Conservation (phyloP, 306 rosid species). For the Lathyrus tuberosus region DNA sequence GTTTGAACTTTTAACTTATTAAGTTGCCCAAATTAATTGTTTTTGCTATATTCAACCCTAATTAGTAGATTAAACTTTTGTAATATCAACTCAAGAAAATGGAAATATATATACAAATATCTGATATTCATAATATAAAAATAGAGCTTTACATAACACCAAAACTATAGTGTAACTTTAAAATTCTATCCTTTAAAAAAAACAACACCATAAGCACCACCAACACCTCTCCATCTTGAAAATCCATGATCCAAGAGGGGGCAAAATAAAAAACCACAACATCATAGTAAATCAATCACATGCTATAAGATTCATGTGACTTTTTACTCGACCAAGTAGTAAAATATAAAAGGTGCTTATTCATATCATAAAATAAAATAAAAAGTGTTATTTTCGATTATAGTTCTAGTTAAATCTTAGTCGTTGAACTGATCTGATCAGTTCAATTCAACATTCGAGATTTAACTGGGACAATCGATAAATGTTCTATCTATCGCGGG, state of each 20-base stretch:
- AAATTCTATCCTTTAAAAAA: not conserved
- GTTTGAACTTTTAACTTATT: no score
- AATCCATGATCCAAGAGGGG: slow-evolving; percentile 10
- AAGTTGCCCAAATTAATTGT: no score
- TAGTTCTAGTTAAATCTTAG: not conserved
- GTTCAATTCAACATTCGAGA: not conserved
- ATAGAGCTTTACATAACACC: not conserved
- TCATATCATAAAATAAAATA: not conserved
- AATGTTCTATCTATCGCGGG: not conserved
- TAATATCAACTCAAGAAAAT: not conserved
- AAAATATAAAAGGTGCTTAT: slow-evolving; percentile 2
- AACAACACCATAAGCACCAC: not conserved
- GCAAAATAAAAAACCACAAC: not conserved
- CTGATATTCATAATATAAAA: not conserved
- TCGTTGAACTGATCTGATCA: not conserved
- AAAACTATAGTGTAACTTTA: not conserved
- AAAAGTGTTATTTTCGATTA: not conserved
- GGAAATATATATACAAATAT: not conserved
- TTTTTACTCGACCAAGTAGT: slow-evolving; percentile 10
- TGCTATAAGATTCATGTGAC: slow-evolving; percentile 1
- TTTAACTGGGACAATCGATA: not conserved
- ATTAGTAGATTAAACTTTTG: not conserved
- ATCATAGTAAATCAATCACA: slow-evolving; percentile 8
- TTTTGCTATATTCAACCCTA: not conserved
- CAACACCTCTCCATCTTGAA: slow-evolving; percentile 18